Evolutionary conservation across 2,329 filamentous ascomycete species (phyloP), one percentile per base, ranked within the genome.

Genomic region (Sporothrix schenckii): DNA sequence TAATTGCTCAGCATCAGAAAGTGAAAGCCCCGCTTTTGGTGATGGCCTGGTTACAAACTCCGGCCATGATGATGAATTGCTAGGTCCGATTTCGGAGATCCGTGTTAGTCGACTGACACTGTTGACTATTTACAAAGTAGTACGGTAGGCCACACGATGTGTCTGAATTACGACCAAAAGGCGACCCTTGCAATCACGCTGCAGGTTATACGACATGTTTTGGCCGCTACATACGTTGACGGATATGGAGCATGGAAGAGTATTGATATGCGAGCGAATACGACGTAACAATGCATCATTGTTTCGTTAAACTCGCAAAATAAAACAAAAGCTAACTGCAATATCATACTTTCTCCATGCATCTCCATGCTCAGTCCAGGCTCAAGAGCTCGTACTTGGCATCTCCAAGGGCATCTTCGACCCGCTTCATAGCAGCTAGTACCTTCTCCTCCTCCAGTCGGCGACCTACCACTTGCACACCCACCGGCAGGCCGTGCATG

Each of bases 401-500:
- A 10, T 85, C 81, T 0, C 84, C 90, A 27, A 97, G 79, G 0
- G 91, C 91, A 72, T 89, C 86, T 79, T 97, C 92, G 2, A 97
- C 84, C 69, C 86, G 85, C 80, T 90, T 85, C 93, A 97, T 97
- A 16, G 91, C 84, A 0, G 90, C 88, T 66, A 97, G 80, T 0
- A 97, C 92, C 82, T 94, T 95, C 81, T 97, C 93, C 79, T 97
- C 93, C 77, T 95, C 90, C 75, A 96, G 81, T 49, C 93, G 84
- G 54, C 90, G 84, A 0, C 93, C 93, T 0, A 97, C 89, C 30
- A 97, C 84, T 79, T 97, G 93, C 9, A 97, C 89, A 0, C 88
- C 94, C 0, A 97, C 92, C 0, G 94, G 94, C 53, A 97, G 82
- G 0, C 93, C 94, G 61, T 92, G 90, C 94, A 97, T 97, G 71